Evolutionary conservation across 768 basidiomycete species (phyloP).

Genomic region (Rhizopogon rudus): DNA sequence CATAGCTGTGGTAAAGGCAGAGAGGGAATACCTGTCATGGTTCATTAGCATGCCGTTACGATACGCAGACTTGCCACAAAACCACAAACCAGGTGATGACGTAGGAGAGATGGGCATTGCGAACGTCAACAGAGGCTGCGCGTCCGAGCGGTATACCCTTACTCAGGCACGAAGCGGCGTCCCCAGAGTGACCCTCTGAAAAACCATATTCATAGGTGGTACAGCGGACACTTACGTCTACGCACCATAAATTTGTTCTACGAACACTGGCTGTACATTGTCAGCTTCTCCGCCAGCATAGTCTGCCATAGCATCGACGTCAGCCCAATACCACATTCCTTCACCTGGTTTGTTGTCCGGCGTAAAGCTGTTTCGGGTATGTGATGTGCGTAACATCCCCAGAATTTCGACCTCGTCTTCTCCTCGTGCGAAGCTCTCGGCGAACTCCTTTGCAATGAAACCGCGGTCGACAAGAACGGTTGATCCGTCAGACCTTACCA

Average conservation of each 20-base stretch:
- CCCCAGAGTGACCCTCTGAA: conserved; percentile 81
- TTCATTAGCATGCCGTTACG: not conserved
- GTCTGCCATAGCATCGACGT: conserved; percentile 76
- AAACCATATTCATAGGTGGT: conserved; percentile 4
- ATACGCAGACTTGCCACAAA: not conserved
- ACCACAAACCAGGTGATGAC: conserved; percentile 82
- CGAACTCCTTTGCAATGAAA: conserved; percentile 65
- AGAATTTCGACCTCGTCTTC: conserved; percentile 65
- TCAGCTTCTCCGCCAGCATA: conserved; percentile 67
- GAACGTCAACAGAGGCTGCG: conserved; percentile 74
- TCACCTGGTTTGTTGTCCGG: conserved; percentile 80
- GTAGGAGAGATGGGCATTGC: conserved; percentile 94
- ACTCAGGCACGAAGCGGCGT: conserved; percentile 50
- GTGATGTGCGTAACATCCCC: conserved; percentile 83
- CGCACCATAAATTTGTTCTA: conserved; percentile 91
- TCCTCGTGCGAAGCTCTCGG: conserved; percentile 25
- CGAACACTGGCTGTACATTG: conserved; percentile 79
- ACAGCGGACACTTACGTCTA: not conserved
- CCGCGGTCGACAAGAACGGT: conserved; percentile 92
- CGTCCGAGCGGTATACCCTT: conserved; percentile 87
- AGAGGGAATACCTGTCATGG: conserved; percentile 76
- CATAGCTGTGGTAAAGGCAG: conserved; percentile 81
- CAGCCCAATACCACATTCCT: conserved; percentile 91
- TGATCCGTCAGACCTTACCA: conserved; percentile 72
- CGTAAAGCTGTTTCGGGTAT: conserved; percentile 73